A percentile compares a stretch with the other conserved stretches of the same genome.
Conservation (phyloP, 768 basidiomycete species). For the Lactifluus volemus region DNA sequence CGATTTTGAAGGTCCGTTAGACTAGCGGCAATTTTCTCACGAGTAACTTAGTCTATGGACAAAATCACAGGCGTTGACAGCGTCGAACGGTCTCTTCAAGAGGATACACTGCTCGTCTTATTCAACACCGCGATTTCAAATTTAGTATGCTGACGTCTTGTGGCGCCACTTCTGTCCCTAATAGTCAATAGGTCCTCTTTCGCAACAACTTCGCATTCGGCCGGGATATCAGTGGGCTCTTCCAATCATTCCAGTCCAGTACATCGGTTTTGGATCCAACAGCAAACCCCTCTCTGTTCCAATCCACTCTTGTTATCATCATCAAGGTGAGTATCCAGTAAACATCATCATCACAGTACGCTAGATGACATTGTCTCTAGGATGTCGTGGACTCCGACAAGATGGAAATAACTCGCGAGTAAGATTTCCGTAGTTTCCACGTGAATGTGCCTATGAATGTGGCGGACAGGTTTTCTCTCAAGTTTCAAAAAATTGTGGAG, state of each 20-base stretch:
- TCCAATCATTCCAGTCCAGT: constrained; percentile 54
- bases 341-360: too few species aligned
- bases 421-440: constrained; percentile 15
- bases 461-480: constrained; percentile 39
- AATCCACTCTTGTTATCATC: constrained; percentile 52
- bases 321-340: constrained; percentile 41
- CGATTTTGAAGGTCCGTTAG: constrained; percentile 50
- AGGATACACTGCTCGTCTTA: constrained; percentile 52
- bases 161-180: neutral
- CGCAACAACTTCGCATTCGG: constrained; percentile 58
- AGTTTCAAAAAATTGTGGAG: constrained; percentile 55
- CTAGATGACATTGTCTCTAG: constrained; percentile 26
- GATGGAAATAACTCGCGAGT: constrained; percentile 51
- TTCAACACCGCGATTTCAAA: constrained; percentile 63
- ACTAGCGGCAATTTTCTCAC: neutral
- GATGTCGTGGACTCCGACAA: constrained; percentile 58
- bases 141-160: constrained; percentile 29
- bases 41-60: neutral
- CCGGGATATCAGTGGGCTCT: constrained; percentile 50
- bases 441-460: neutral
- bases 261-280: constrained; percentile 50
- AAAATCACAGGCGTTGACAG: constrained; percentile 43
- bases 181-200: constrained; percentile 42
- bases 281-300: constrained; percentile 50
- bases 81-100: constrained; percentile 54